Evolutionary conservation across 179 eudicot species (phyloP), one percentile per base, ranked within the genome.

Genomic region (Spergularia azorica): DNA sequence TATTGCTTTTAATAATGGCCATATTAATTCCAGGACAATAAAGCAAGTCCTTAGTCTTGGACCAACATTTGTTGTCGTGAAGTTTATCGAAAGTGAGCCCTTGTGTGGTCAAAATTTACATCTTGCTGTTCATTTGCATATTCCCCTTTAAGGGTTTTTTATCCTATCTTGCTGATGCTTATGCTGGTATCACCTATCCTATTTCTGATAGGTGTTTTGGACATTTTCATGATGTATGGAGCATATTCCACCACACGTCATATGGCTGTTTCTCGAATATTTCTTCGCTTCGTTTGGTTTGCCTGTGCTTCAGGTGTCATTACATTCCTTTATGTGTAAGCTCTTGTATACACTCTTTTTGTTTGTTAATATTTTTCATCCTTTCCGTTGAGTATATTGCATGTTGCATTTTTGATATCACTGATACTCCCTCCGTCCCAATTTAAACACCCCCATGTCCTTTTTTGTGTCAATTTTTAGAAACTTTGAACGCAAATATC

Each of bases 61-160:
- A 73, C 99, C 99, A 51, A 94, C 99, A 63, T 96, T 85, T 85
- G 91, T 92, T 77, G 90, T 90, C 58, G 94, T 96, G 99, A 96
- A 94, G 88, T 83, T 94, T 57, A 64, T 88, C 9, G 78, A 96
- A 86, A 96, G 99, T 96, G 88, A 63, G 32, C 72, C 63, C 73
- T 77, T 72, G 18, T 69, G 63, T 55, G 48, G n/a, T 71, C 58
- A 41, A 21, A 52, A 5, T 65, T 21, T 38, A 4, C 18, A 32
- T 54, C 4, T 39, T 38, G 55, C 17, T 52, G 26, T 70, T 70
- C 16, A 59, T 55, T 67, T 21, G 50, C 48, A 62, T 41, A 57
- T 57, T 13, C 54, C 14, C 59, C 36, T 65, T 63, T 43, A 21
- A 66, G 11, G 38, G 39, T 9, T 11, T 74, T 48, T 14, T 52